Base-by-base conservation (phyloP, 768 basidiomycete genomes). In the Lactifluus subvellereus region DNA sequence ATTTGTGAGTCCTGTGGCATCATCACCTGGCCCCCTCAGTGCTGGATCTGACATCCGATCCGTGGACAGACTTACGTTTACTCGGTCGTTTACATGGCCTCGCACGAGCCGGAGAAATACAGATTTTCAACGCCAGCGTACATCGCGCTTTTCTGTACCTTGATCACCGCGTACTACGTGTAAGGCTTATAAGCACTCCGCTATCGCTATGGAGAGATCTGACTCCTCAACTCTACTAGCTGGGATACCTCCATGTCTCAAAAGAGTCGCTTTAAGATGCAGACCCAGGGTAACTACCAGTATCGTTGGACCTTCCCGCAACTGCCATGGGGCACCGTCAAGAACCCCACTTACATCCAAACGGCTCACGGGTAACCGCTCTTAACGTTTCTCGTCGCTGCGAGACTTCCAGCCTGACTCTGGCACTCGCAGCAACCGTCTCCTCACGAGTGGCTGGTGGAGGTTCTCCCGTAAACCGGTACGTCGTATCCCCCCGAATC, bases 181-280 rank as follows among this genome's bases (percentile, higher is more conserved):
- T 92, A 60, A 66, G 87, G 78, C 33, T 10, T 10, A n/a, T 32
- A 7, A 20, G 18, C 20, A 10, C 27, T 27, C 27, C 27, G 27
- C 3, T 27, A 27, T 27, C 27, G 3, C 27, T 3, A 27, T 27
- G 14, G 27, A 16, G 45, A 48, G 18, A 54, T 22, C 52, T 54
- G 13, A 59, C 52, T 2, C 50, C 14, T 3, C 35, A 56, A 37
- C 10, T 58, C 18, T 18, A 27, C 22, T 66, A 94, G 91, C 69
- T 98, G 91, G 82, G 97, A 99, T 69, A 88, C 91, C 18, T 80
- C 94, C 2, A 96, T 94, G 92, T 85, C 93, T 4, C 96, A 98
- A 72, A 98, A 99, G 78, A 94, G 91, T 67, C 86, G 86, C 66
- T 98, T 98, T 83, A 96, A 97, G 73, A 96, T 98, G 89, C 89